Evolutionary conservation across 345 rosid species (phyloP), one percentile per base, ranked within the genome.

Genomic region (rapeseed (Brassica napus)): DNA sequence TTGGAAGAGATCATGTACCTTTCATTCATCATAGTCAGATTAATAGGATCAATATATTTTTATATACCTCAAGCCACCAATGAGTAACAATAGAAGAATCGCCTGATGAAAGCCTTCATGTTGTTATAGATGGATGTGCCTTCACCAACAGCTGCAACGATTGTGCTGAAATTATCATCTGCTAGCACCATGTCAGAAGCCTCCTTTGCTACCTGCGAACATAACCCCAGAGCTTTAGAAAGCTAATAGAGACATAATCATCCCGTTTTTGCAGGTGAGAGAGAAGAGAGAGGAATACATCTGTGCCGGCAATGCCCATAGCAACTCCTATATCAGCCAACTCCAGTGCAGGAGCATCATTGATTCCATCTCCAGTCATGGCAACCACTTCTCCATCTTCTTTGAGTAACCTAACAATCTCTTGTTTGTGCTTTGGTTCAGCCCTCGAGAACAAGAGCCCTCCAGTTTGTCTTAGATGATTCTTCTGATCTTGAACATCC

Each of bases 1-100:
- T 95, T 95, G 81, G 99, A 95, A 61, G 99, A 95, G 79, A 95
- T 95, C 99, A 95, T 95, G 86, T 95, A 95, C 96, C 98, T 95
- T 83, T 83, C 39, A 32, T 79, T 73, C 75, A 79, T 30, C 68
- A 66, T 66, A 30, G n/a, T n/a, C 68, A 66, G 28, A 60, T 60
- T 1, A 2, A 60, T 15, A 18, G 0, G 16, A 8, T 58, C 65
- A 65, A 6, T 62, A 44, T 9, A 18, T n/a, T 31, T 15, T 32
- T 28, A 26, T 15, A 6, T 58, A 39, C 9, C 9, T 39, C 68
- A 72, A 39, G 58, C 21, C 58, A 47, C 57, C 57, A 49, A 49
- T n/a, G 11, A 4, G 34, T 0, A 37, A 54, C 6, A 71, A 8
- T 8, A 15, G 1, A 76, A 71, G 26, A 66, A 75, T n/a, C 72